Conservation (phyloP, 2,329 filamentous ascomycete genomes). For the Xylaria polymorpha region DNA sequence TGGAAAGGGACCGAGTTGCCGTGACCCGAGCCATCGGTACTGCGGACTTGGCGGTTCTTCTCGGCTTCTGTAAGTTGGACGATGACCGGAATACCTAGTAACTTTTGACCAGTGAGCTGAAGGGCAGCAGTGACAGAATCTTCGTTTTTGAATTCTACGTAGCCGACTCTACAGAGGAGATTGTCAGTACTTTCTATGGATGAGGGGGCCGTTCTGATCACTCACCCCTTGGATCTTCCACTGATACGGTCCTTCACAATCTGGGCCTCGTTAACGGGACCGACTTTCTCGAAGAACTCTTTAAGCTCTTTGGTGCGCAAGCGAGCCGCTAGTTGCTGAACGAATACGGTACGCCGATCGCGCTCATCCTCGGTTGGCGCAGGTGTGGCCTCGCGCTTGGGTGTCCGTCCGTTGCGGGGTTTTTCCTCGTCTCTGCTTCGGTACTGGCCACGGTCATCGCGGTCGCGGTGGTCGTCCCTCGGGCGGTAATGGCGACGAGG, state of each 20-base stretch:
- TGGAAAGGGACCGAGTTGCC: slow-evolving; percentile 94
- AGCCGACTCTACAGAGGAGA: slow-evolving; percentile 79
- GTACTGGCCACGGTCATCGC: slow-evolving; percentile 64
- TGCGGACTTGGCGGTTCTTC: slow-evolving; percentile 97
- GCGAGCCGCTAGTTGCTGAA: slow-evolving; percentile 96
- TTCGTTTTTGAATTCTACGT: slow-evolving; percentile 98
- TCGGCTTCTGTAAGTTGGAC: slow-evolving; percentile 98
- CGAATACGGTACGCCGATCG: slow-evolving; percentile 96
- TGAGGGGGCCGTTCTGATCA: slow-evolving; percentile 18
- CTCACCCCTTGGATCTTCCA: slow-evolving; percentile 96
- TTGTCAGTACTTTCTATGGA: slow-evolving; percentile 43
- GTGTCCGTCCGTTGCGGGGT: slow-evolving; percentile 51
- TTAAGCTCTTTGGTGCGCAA: slow-evolving; percentile 92
- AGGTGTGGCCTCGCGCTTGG: slow-evolving; percentile 68
- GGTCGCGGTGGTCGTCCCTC: slow-evolving; percentile 66
- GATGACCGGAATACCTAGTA: slow-evolving; percentile 98
- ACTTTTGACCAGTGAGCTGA: slow-evolving; percentile 97
- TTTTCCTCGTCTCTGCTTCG: slow-evolving; percentile 65
- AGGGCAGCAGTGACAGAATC: slow-evolving; percentile 93
- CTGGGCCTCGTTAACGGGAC: slow-evolving; percentile 94
- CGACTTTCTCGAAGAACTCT: slow-evolving; percentile 94
- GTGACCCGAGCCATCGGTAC: slow-evolving; percentile 74
- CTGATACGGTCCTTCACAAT: slow-evolving; percentile 98
- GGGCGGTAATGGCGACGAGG: slow-evolving; percentile 70
- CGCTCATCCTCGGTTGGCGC: slow-evolving; percentile 93